Conservation (phyloP, 2,329 filamentous ascomycete genomes). For the Aspergillus hiratsukae region DNA sequence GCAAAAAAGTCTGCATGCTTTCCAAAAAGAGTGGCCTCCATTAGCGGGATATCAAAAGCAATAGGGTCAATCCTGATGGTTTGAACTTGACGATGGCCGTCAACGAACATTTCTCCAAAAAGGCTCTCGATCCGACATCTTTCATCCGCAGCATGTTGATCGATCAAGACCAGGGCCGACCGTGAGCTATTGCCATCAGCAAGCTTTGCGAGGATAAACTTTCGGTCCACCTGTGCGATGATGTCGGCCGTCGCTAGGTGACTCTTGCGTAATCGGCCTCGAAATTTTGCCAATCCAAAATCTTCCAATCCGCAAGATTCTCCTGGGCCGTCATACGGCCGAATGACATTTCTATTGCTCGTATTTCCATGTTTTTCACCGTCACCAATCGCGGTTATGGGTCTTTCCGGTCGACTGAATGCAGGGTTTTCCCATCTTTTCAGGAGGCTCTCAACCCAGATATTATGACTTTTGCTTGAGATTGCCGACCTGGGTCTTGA, state of each 20-base stretch:
- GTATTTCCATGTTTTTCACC: conserved; percentile 12
- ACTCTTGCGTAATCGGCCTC: conserved; percentile 54
- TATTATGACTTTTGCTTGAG: conserved; percentile 9
- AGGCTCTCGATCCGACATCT: conserved; percentile 73
- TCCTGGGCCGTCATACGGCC: conserved; percentile 17
- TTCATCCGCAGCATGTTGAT: conserved; percentile 95
- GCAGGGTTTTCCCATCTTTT: conserved; percentile 70
- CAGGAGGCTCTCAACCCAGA: conserved; percentile 60
- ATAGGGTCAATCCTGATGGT: conserved; percentile 44
- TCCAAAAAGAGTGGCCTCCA: conserved; percentile 58
- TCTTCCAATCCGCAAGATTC: conserved; percentile 19
- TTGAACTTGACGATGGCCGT: conserved; percentile 11
- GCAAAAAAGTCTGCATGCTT: conserved; percentile 55
- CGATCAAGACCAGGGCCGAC: conserved; percentile 65
- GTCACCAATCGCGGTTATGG: conserved; percentile 37
- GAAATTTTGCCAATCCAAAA: conserved; percentile 25
- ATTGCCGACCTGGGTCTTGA: conserved; percentile 16
- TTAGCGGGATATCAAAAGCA: conserved; percentile 58
- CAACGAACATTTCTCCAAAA: conserved; percentile 52
- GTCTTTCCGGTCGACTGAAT: conserved; percentile 53
- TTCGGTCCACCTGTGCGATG: conserved; percentile 79
- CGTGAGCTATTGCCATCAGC: not conserved
- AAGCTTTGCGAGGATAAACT: conserved; percentile 75
- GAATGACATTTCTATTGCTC: conserved; percentile 10
- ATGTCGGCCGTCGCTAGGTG: conserved; percentile 59